Evolutionary conservation across 148 eudicot genomes (phyloP).

Genomic region (Rhododendron vialii): DNA sequence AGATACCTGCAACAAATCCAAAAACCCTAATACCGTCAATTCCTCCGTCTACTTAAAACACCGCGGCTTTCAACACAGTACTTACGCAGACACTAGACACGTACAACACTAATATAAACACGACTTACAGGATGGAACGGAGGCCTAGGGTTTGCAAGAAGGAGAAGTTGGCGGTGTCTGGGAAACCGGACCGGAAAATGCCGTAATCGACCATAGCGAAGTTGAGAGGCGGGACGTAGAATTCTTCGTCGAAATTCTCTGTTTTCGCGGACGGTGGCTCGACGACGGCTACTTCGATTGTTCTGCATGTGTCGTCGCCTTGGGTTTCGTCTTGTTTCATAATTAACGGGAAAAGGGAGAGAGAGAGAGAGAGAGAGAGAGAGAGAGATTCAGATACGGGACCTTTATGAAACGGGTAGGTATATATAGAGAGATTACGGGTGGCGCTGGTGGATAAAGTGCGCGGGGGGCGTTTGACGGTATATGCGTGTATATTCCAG

Average conservation of each 20-base stretch:
- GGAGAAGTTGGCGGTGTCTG: slow-evolving; percentile 59
- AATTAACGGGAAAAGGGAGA: not conserved
- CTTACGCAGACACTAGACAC: not conserved
- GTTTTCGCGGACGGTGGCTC: not conserved
- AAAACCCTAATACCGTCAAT: not conserved
- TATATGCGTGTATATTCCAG: not conserved
- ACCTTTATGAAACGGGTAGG: not conserved
- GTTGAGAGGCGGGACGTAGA: slow-evolving; percentile 68
- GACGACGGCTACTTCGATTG: slow-evolving; percentile 35
- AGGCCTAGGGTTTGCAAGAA: slow-evolving; percentile 77
- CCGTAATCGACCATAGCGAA: slow-evolving; percentile 82
- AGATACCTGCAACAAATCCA: slow-evolving; percentile 42
- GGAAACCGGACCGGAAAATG: slow-evolving; percentile 85
- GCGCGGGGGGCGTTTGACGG: slow-evolving; percentile 15
- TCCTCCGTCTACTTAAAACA: not conserved
- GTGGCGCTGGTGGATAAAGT: slow-evolving; percentile 10
- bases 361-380: not conserved
- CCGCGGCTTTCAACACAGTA: not conserved
- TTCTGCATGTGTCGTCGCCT: slow-evolving; percentile 28
- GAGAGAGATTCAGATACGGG: slow-evolving; percentile 5
- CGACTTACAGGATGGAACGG: slow-evolving; percentile 71
- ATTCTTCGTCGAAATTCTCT: slow-evolving; percentile 23
- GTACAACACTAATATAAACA: not conserved
- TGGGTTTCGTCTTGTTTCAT: slow-evolving; percentile 20
- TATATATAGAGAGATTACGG: not conserved